Evolutionary conservation across 257 asterid genomes (phyloP), one percentile per base, ranked within the genome.

Genomic region (Solanum paucissectum): DNA sequence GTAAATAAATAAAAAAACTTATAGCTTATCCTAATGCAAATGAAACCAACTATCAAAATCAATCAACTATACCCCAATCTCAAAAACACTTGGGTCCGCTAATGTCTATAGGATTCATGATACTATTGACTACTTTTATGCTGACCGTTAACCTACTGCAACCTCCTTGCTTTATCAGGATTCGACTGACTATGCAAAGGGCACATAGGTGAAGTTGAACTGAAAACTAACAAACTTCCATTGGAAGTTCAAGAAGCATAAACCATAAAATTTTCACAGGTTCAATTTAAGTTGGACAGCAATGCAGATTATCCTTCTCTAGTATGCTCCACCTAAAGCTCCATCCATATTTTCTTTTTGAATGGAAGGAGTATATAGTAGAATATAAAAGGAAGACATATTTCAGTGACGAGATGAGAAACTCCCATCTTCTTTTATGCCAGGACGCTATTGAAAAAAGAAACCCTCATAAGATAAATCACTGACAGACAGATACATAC

Each of bases 401-500:
- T 77, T 40, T 42, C 38, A 25, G 33, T 32, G 40, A 46, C 20
- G 60, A 81, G 42, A 81, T 44, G 29, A 37, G 5, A 44, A 81
- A 46, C 68, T 46, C 40, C 29, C 40, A 29, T 29, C 34, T 38
- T 29, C 21, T 81, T 25, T 16, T 9, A 81, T 13, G 84, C 64
- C 37, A 79, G 13, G 64, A 79, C 20, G 42, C n/a, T 29, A 18
- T 16, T 29, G 16, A 42, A 46, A 29, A 46, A 29, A 46, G 34
- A 81, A 81, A 62, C 20, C 18, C 68, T 29, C 42, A 46, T 18
- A 44, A 81, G 42, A 29, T 46, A 46, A 81, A 81, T 40, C 68
- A 46, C 33, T 46, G 68, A 49, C 16, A 3, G 81, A 33, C 27
- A 73, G 88, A 91, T 71, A 86, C 96, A 84, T 95, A 96, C 99